Evolutionary conservation across 2,329 filamentous ascomycete genomes (phyloP), one percentile per base, ranked within the genome.

Genomic region (Ambrosiella beaveri): DNA sequence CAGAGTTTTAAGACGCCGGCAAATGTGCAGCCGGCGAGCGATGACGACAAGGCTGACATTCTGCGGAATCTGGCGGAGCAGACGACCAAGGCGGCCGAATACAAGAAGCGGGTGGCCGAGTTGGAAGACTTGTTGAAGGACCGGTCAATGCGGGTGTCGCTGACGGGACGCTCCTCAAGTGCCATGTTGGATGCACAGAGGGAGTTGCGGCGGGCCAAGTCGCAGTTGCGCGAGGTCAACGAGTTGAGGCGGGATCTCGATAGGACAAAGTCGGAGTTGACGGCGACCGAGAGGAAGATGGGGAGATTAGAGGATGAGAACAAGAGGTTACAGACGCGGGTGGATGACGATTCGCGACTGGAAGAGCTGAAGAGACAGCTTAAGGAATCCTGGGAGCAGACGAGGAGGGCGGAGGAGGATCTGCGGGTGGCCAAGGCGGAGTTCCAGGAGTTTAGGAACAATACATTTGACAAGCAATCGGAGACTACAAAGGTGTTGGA

Each of bases 71-170:
- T 84, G 39, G 72, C 73, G 11, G 74, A 76, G 58, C 79, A 83
- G 65, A 82, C 78, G 1, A 73, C 75, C 1, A 69, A 82, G 11
- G 76, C 77, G 12, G 68, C 74, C 0, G 75, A 82, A 62, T 83
- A 84, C 66, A 75, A 76, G 61, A 71, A 73, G 36, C 78, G 78
- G 57, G 78, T 83, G 7, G 75, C 79, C 61, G 77, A 82, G 61
- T 70, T 84, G 57, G 78, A 81, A 59, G 68, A 69, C 2, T 68
- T 75, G 62, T 69, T 77, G 13, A 75, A 72, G 59, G 72, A 73
- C 1, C 67, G 66, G 13, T 68, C 67, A 19, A 69, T 68, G 45
- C 68, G 69, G 19, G 68, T 71, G 39, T 66, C 69, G 15, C 67
- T 69, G 15, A 77, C 77, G 2, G 75, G 76, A 5, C 69, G 72